phyloP scores from a whole-genome alignment of 371 early-diverging fungal genomes.

The Scutellospora calospora region DNA sequence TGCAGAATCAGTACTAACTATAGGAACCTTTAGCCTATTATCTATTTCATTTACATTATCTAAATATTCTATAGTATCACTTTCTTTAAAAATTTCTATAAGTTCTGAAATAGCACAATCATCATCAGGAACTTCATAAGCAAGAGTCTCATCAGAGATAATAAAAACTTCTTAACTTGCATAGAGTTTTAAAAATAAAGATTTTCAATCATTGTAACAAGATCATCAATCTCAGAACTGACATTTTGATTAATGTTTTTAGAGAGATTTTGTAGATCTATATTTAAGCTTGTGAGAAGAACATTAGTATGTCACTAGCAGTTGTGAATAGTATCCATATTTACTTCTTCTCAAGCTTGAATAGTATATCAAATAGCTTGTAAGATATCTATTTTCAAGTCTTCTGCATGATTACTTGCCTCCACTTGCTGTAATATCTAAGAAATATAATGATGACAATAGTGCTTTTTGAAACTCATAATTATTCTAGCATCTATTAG shows the following conservation, averaged over 20 bases:
- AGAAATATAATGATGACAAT: conserved; percentile 26
- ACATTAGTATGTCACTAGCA: background rate
- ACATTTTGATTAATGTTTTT: background rate
- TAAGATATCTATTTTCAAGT: conserved; percentile 25
- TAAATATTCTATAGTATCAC: background rate
- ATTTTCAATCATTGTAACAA: background rate
- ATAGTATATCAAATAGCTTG: no score
- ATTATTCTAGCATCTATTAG: conserved; percentile 49
- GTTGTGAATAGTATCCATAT: background rate
- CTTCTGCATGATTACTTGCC: background rate
- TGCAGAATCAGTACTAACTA: background rate
- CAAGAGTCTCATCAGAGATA: background rate
- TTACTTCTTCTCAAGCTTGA: no score
- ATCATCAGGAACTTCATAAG: background rate
- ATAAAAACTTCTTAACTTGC: background rate
- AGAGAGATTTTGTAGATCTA: background rate
- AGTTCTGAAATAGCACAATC: background rate
- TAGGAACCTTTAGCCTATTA: background rate
- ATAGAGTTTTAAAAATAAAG: background rate
- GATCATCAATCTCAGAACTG: background rate
- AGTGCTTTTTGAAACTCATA: conserved; percentile 45
- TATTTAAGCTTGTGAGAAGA: background rate
- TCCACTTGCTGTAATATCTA: conserved; percentile 39
- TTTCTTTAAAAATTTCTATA: background rate
- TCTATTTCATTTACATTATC: background rate